Evolutionary conservation across 371 early-diverging fungal genomes (phyloP), one percentile per base, ranked within the genome.

Genomic region (Enteropsectra breve): DNA sequence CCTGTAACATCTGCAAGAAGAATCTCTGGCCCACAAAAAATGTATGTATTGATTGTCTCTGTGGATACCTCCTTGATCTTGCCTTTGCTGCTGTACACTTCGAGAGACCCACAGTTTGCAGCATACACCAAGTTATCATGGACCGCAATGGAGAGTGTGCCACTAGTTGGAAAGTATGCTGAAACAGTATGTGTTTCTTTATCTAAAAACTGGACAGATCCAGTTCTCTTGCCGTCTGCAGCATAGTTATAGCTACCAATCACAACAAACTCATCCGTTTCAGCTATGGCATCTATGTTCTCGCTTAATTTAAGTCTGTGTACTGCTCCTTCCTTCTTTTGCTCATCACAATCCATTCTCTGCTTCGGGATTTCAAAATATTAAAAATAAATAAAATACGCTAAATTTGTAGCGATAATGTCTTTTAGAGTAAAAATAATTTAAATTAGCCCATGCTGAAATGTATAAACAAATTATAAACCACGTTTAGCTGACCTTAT

Each of bases 1-100:
- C 71, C 71, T 3, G 4, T 24, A 53, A 33, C 28, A 45, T 61
- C 49, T 32, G 37, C 45, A 43, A 71, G 34, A 55, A 37, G 55
- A 8, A 71, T 34, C 30, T 37, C 28, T 21, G 18, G 32, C 33
- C 28, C 1, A 13, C 55, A 18, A 34, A 23, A 40, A 1, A 69
- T 29, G 56, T 55, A 66, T 26, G 66, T 71, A 56, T 71, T 71
- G 3, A 66, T 28, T 21, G 30, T 13, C 13, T 8, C 4, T 4
- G 71, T 71, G 6, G 33, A 11, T n/a, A 15, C 26, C 32, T 55
- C 38, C 4, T 21, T 11, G n/a, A 59, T 0, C 18, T 21, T 15
- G 6, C 43, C 28, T 1, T 0, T 5, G 3, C 40, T 13, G 52
- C 45, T 23, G 1, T 36, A 30, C 24, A 40, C 37, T 0, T 29